A percentile compares a stretch with the other conserved stretches of the same genome.
Evolutionary conservation across 768 basidiomycete species (phyloP).

Genomic region (Flagelloscypha sp.): DNA sequence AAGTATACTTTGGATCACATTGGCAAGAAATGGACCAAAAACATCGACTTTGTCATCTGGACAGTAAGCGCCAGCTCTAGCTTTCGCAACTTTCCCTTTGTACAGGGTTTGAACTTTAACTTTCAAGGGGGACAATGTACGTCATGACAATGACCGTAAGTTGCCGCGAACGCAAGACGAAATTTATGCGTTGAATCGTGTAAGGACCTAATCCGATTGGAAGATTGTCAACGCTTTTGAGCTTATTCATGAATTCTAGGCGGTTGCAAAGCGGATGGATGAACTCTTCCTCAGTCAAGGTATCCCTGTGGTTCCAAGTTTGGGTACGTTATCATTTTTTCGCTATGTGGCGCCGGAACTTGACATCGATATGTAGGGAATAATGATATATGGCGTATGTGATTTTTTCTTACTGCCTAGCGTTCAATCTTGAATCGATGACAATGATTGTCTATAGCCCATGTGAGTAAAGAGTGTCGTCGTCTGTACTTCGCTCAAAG

Average conservation of each 20-base stretch:
- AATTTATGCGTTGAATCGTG: slow-evolving; percentile 69
- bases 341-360: slow-evolving; percentile 1
- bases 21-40: slow-evolving; percentile 68
- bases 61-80: slow-evolving; percentile 27
- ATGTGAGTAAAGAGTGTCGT: slow-evolving; percentile 46
- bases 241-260: slow-evolving; percentile 12
- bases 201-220: too few relatives aligned
- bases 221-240: too few relatives aligned
- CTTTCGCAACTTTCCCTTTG: slow-evolving; percentile 4
- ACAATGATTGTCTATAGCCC: slow-evolving; percentile 32
- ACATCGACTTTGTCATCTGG: slow-evolving; percentile 90
- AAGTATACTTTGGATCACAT: slow-evolving; percentile 76
- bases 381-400: slow-evolving; percentile 86
- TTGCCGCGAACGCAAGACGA: slow-evolving; percentile 75
- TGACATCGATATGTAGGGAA: slow-evolving; percentile 45
- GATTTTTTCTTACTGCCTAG: slow-evolving; percentile 4
- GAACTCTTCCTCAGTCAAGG: slow-evolving; percentile 60
- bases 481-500: slow-evolving; percentile 8
- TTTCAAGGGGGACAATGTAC: slow-evolving; percentile 61
- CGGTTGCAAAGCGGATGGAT: slow-evolving; percentile 61
- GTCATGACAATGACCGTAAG: slow-evolving; percentile 79
- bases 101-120: slow-evolving; percentile 2
- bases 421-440: slow-evolving; percentile 10
- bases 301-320: slow-evolving; percentile 73
- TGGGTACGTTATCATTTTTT: slow-evolving; percentile 40